Evolutionary conservation across 345 rosid species (phyloP).

Genomic region (Euphorbia peplus): DNA sequence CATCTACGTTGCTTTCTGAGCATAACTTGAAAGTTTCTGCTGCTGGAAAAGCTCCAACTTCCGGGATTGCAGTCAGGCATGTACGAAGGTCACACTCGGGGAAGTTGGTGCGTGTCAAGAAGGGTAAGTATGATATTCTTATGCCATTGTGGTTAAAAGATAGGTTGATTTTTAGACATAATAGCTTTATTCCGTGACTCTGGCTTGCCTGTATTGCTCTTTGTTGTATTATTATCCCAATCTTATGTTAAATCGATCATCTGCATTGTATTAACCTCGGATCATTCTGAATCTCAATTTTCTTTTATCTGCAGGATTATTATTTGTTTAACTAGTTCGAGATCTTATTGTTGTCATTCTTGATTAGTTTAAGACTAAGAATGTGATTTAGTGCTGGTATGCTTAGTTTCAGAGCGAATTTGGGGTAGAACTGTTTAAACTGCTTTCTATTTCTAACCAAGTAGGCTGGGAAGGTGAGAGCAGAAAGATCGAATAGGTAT

Average conservation of each 20-base stretch:
- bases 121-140: conserved; percentile 58
- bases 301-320: not conserved
- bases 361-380: not conserved
- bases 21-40: conserved; percentile 63
- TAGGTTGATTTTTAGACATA: not conserved
- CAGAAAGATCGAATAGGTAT: not conserved
- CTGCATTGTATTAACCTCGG: no score
- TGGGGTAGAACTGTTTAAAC: not conserved
- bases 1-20: conserved; percentile 50
- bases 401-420: no score
- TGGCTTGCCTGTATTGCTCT: not conserved
- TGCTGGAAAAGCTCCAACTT: conserved; percentile 53
- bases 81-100: conserved; percentile 88
- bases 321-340: not conserved
- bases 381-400: not conserved
- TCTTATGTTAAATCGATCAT: not conserved
- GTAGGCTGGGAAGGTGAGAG: not conserved
- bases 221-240: not conserved
- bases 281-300: not conserved
- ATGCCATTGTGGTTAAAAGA: not conserved
- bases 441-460: not conserved
- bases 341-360: not conserved
- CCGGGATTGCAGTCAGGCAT: conserved; percentile 70
- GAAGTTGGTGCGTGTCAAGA: conserved; percentile 71
- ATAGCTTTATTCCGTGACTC: not conserved